A percentile compares a stretch with the other conserved stretches of the same genome.
Evolutionary conservation across 768 basidiomycete species (phyloP).

Genomic region (Hydnomerulius pinastri): DNA sequence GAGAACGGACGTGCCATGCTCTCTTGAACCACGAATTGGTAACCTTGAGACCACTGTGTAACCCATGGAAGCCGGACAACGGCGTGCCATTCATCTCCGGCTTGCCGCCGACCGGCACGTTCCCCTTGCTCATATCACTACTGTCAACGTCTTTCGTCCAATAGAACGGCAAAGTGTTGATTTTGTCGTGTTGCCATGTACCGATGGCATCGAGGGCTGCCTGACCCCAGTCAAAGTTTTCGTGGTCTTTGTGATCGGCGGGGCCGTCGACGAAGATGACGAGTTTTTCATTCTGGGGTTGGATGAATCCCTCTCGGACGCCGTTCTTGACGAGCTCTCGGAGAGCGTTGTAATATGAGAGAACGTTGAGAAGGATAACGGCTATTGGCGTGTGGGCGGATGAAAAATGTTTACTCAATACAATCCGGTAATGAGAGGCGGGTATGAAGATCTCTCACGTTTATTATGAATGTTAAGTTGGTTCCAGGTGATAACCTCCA

Average conservation of each 20-base stretch:
- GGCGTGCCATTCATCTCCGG: constrained; percentile 20
- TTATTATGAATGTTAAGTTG: constrained; percentile 87
- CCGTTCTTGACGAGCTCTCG: constrained; percentile 69
- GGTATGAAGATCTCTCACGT: constrained; percentile 47
- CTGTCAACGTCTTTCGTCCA: constrained; percentile 49
- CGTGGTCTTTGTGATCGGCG: constrained; percentile 48
- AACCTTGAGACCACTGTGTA: constrained; percentile 27
- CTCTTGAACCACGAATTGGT: constrained; percentile 33
- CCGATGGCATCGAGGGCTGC: constrained; percentile 67
- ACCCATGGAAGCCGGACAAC: constrained; percentile 18
- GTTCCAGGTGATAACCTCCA: constrained; percentile 95
- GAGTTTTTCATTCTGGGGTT: constrained; percentile 56
- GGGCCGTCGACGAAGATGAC: constrained; percentile 80
- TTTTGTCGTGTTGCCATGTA: constrained; percentile 49
- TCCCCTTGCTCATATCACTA: constrained; percentile 22
- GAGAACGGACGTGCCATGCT: constrained; percentile 34
- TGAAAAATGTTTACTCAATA: too few relatives aligned
- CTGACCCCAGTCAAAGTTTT: constrained; percentile 74
- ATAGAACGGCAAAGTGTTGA: constrained; percentile 41
- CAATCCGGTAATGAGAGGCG: too few relatives aligned
- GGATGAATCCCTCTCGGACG: constrained; percentile 75
- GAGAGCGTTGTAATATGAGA: constrained; percentile 82
- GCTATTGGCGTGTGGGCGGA: constrained; percentile 52
- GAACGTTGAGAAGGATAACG: constrained; percentile 85
- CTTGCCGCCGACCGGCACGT: not conserved